These are phyloP conservation scores for Sicyos baderoa DNA, from an alignment of 306 rosid species.

Conservation along the genomic window DNA sequence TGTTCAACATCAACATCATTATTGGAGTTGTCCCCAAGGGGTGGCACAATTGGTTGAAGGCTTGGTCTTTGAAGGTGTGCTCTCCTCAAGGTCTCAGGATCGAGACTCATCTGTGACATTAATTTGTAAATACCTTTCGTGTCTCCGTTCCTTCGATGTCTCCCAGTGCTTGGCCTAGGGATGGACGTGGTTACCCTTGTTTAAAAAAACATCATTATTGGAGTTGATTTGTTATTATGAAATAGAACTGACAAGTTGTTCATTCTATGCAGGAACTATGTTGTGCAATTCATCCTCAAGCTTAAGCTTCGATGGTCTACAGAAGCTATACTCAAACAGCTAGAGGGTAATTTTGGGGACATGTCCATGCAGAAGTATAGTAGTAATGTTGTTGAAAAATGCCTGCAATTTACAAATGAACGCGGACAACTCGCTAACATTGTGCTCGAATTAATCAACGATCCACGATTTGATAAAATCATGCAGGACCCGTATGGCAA, in stretches of 20 bases:
- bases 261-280: conserved; percentile 43
- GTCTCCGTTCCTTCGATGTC: too few species aligned
- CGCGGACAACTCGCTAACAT: conserved; percentile 22
- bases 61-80: too few species aligned
- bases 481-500: conserved; percentile 53
- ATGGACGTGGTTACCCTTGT: too few species aligned
- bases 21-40: too few species aligned
- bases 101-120: too few species aligned
- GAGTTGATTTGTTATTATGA: background rate
- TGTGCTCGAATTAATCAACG: conserved; percentile 31
- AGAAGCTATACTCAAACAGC: conserved; percentile 27
- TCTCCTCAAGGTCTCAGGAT: too few species aligned
- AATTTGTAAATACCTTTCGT: too few species aligned
- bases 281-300: conserved; percentile 43
- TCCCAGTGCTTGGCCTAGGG: too few species aligned
- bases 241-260: conserved; percentile 2
- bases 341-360: conserved; percentile 39
- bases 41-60: too few species aligned
- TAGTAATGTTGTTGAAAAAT: conserved; percentile 49
- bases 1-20: too few species aligned
- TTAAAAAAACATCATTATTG: too few species aligned
- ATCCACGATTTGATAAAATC: conserved; percentile 35
- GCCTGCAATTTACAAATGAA: conserved; percentile 26
- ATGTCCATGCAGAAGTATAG: conserved; percentile 47
- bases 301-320: conserved; percentile 39